phyloP scores from a whole-genome alignment of 176 grass and related monocot genomes.

The Aegilops umbellulata region DNA sequence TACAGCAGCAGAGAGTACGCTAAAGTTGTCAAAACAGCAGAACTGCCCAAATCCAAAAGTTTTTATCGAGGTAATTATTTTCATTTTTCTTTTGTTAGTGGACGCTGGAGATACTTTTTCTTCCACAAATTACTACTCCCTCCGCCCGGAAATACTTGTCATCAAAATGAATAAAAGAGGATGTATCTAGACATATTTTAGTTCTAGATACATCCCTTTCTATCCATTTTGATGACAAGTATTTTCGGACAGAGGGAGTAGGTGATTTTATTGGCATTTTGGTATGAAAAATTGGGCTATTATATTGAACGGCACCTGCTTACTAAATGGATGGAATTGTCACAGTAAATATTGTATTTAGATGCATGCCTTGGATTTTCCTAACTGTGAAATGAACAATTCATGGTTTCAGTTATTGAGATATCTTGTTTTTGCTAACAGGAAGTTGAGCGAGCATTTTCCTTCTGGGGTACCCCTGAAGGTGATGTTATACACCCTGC shows the following conservation, averaged over 20 bases:
- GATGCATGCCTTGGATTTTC: background rate
- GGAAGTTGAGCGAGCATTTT: constrained; percentile 85
- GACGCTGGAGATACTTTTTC: background rate
- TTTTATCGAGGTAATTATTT: constrained; percentile 80
- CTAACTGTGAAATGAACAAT: background rate
- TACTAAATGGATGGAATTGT: background rate
- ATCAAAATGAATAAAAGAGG: too few relatives aligned
- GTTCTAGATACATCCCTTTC: too few relatives aligned
- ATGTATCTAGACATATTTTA: too few relatives aligned
- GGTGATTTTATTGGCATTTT: background rate
- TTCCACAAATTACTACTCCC: background rate
- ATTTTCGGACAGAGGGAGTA: too few relatives aligned
- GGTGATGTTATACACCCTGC: constrained; percentile 87
- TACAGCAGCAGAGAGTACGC: constrained; percentile 74
- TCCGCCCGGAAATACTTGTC: too few relatives aligned
- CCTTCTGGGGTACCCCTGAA: constrained; percentile 73
- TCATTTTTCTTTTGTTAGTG: background rate
- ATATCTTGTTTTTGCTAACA: constrained; percentile 34
- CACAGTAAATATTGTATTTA: constrained; percentile 6
- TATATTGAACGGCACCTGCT: background rate
- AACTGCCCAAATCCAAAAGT: constrained; percentile 93
- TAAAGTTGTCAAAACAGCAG: constrained; percentile 86
- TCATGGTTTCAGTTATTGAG: background rate
- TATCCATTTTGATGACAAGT: too few relatives aligned
- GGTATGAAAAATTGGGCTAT: background rate